Percentiles rank a stretch among this genome's conserved stretches.
Conservation (phyloP, 805 yeast genomes). For the Candida ficus region DNA sequence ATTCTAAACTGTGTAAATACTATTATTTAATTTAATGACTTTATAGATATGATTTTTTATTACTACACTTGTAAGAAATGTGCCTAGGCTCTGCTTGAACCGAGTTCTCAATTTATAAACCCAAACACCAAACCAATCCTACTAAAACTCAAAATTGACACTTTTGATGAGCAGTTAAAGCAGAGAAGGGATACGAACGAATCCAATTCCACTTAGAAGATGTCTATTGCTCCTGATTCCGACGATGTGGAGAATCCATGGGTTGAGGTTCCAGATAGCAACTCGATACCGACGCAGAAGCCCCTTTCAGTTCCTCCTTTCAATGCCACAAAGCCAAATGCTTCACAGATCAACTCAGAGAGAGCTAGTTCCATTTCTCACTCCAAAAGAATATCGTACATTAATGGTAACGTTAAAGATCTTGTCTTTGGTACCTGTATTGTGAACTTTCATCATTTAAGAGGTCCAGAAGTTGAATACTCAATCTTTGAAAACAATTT, state of each 20-base stretch:
- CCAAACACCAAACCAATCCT: neutral
- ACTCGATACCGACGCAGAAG: neutral
- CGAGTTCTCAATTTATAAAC: too few relatives aligned
- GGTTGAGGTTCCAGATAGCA: slow-evolving; percentile 10
- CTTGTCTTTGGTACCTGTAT: slow-evolving; percentile 78
- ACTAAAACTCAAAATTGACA: neutral
- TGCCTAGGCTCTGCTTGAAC: too few relatives aligned
- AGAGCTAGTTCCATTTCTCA: neutral
- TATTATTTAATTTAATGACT: neutral
- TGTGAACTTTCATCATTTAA: slow-evolving; percentile 85
- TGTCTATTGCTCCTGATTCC: neutral
- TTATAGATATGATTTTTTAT: neutral
- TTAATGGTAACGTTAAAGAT: slow-evolving; percentile 19
- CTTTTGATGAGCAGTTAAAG: neutral
- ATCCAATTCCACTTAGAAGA: neutral
- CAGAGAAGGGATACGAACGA: neutral
- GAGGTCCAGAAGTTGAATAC: slow-evolving; percentile 95
- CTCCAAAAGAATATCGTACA: slow-evolving; percentile 16
- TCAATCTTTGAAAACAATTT: slow-evolving; percentile 46
- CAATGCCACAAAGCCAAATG: neutral
- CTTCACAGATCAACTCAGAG: neutral
- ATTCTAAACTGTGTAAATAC: neutral
- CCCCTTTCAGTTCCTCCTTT: neutral
- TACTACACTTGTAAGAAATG: too few relatives aligned
- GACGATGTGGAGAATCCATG: slow-evolving; percentile 18